Base-by-base conservation (phyloP, 1,284 basidiomycete genomes). In the Irpex rosettiformis region DNA sequence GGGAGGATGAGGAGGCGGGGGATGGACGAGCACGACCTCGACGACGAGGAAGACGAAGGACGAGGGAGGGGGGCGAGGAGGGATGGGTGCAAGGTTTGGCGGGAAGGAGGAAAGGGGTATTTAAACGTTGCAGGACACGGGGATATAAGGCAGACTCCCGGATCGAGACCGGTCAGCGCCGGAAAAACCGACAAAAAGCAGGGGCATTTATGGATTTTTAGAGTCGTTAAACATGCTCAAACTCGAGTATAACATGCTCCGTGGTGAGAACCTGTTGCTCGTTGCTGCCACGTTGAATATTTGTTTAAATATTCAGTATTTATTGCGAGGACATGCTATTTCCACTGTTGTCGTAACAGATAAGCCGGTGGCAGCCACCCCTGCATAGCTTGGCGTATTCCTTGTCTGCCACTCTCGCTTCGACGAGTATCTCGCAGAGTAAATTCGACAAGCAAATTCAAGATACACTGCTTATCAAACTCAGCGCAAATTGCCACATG, bases 81-180 rank as follows among this genome's bases (percentile, higher is more conserved):
- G 57, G 56, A 22, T 52, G 54, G 57, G 43, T 37, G 61, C 24
- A 25, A 49, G 56, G 55, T 22, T 33, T 18, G 37, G 54, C 49
- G 48, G 57, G 45, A 54, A 37, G 51, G 18, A 54, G 55, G 60
- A 58, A 56, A 58, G 55, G 60, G 60, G 57, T 59, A 55, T 60
- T 58, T 60, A 56, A 57, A 47, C 28, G 58, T 48, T 18, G 28
- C 52, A 48, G 37, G 54, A 49, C 42, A 49, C 54, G 48, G 54
- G 42, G 43, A 61, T 45, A 42, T 56, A 40, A 16, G 55, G 54
- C 49, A 54, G 48, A 27, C 52, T 16, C 53, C 58, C 49, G 55
- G 55, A 54, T 54, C 54, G 57, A 58, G 37, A 47, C 28, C 52
- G 40, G 55, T 48, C 42, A 27, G 43, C 42, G 55, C 55, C 55